A percentile compares a stretch with the other conserved stretches of the same genome.
Conservation (phyloP, 2,329 filamentous ascomycete species). For the Emergomyces pasteurianus region DNA sequence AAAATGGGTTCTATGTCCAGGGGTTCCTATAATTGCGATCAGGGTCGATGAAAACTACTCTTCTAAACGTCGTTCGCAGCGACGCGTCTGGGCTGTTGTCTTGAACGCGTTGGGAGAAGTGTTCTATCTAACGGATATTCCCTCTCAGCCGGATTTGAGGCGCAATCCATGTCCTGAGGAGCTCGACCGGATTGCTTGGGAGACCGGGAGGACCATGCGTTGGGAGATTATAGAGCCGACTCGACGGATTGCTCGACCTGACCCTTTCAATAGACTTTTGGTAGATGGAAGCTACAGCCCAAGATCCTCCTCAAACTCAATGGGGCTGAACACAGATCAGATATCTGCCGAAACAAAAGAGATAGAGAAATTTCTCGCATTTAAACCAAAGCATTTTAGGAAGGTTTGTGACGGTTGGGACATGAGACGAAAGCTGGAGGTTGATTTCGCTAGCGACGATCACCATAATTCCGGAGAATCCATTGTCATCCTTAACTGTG, state of each 20-base stretch:
- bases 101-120: conserved; percentile 88
- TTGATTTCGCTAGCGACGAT: conserved; percentile 80
- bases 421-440: conserved; percentile 73
- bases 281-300: conserved; percentile 68
- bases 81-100: conserved; percentile 80
- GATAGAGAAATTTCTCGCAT: conserved; percentile 62
- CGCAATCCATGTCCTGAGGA: conserved; percentile 39
- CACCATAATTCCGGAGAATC: conserved; percentile 63
- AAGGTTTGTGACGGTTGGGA: conserved; percentile 77
- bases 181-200: conserved; percentile 60
- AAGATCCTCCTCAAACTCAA: conserved; percentile 60
- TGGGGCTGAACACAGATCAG: conserved; percentile 59
- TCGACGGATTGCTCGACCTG: conserved; percentile 56
- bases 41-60: conserved; percentile 75
- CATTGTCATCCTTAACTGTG: conserved; percentile 62
- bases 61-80: conserved; percentile 52
- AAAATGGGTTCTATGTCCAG: conserved; percentile 81
- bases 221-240: conserved; percentile 76
- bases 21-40: conserved; percentile 79
- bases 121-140: conserved; percentile 67
- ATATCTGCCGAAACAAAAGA: conserved; percentile 65
- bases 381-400: conserved; percentile 66
- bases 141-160: conserved; percentile 42
- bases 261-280: conserved; percentile 58
- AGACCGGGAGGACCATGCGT: conserved; percentile 61